Percentiles rank a stretch among this genome's conserved stretches.
Evolutionary conservation across 495 filamentous ascomycete species (phyloP).

Genomic region (Penicillium silybi): DNA sequence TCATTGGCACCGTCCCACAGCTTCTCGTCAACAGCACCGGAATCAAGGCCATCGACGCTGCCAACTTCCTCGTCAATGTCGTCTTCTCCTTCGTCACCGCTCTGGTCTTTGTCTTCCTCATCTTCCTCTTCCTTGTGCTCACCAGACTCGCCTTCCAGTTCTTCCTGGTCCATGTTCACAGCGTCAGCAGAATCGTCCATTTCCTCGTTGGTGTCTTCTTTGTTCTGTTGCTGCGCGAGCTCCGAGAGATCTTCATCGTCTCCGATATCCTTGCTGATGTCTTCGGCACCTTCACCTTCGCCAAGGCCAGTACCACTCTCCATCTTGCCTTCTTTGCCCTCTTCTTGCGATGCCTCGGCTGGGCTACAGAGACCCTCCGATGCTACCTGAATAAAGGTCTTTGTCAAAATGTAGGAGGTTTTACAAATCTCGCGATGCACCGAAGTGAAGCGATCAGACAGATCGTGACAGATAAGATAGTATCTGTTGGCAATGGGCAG

Average conservation of each 20-base stretch:
- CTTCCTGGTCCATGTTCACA: constrained; percentile 91
- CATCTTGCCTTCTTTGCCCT: constrained; percentile 65
- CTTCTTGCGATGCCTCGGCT: constrained; percentile 65
- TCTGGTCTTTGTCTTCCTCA: constrained; percentile 56
- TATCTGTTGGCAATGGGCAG: constrained; percentile 76
- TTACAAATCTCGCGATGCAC: constrained; percentile 68
- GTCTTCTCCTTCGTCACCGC: constrained; percentile 52
- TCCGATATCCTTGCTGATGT: constrained; percentile 95
- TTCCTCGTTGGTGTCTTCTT: constrained; percentile 59
- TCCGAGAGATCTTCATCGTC: constrained; percentile 92
- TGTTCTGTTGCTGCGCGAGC: constrained; percentile 73
- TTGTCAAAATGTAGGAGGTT: constrained; percentile 67
- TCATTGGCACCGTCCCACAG: constrained; percentile 88
- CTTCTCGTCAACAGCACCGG: constrained; percentile 90
- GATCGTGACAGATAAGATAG: constrained; percentile 50
- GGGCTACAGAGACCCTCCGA: constrained; percentile 89
- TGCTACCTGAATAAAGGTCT: constrained; percentile 69
- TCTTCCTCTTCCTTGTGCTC: constrained; percentile 60
- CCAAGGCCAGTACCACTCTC: constrained; percentile 96
- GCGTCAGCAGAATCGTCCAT: constrained; percentile 72
- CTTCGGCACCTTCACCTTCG: constrained; percentile 88
- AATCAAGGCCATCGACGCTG: constrained; percentile 83
- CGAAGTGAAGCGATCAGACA: constrained; percentile 48
- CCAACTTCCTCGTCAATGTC: constrained; percentile 86
- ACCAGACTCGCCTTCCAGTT: constrained; percentile 52